Evolutionary conservation across 1,284 basidiomycete genomes (phyloP), one percentile per base, ranked within the genome.

Genomic region (Apiotrichum siamense): DNA sequence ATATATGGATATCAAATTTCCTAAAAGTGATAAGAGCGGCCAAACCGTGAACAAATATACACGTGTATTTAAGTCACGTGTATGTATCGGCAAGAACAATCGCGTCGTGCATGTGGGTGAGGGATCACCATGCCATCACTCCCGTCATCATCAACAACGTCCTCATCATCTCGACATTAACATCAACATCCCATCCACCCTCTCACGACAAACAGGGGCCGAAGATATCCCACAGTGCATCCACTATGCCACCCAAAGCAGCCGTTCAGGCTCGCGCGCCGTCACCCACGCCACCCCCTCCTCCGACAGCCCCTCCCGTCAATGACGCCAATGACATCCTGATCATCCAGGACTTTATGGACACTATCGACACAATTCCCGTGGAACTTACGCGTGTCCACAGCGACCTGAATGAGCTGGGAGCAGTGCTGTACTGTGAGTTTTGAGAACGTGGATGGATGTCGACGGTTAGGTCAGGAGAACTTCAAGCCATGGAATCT

Each of bases 401-500:
- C 73, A 88, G 86, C 23, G 94, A 98, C 78, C 82, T 99, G 44
- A 88, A 92, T 61, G 94, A 98, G 76, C 86, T 98, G 68, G 96
- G 97, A 72, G 94, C 96, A 44, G 96, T 98, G 39, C 81, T 99
- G 44, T 91, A 88, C 48, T 83, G 76, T 77, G 38, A 62, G 75
- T 67, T 5, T 7, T 35, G 33, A n/a, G 17, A 35, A 35, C n/a
- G 38, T 25, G 17, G 45, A 15, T 32, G 40, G 47, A 23, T 24
- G 38, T 35, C 9, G n/a, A n/a, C n/a, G n/a, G n/a, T n/a, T n/a
- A n/a, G n/a, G 18, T 20, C 18, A 37, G 20, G 33, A 18, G 17
- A 20, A 7, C n/a, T 23, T 23, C 21, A 23, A 15, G 20, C 9
- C n/a, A 18, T 13, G 29, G 4, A 3, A 25, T 13, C 32, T 32